These are phyloP conservation scores for Teunomyces lycoperdinae DNA, from an alignment of 805 yeast species.

Conservation along the genomic window DNA sequence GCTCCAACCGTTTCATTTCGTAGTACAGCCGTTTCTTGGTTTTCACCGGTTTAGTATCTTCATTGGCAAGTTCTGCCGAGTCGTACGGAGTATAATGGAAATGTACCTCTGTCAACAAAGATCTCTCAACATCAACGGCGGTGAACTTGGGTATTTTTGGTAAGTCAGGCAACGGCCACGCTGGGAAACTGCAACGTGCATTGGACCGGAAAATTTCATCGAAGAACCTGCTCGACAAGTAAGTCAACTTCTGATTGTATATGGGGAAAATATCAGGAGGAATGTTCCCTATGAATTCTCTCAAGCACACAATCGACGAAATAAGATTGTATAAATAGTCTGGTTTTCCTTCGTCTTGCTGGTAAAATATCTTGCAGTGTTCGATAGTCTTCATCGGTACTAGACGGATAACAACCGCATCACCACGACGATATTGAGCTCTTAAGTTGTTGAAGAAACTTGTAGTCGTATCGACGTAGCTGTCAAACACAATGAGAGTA, in stretches of 20 bases:
- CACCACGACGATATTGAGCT: constrained; percentile 22
- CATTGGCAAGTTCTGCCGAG: constrained; percentile 37
- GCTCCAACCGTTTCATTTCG: constrained; percentile 58
- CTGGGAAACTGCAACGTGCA: constrained; percentile 18
- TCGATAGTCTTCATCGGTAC: constrained; percentile 81
- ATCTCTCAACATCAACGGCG: constrained; percentile 75
- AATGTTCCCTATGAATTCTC: constrained; percentile 78
- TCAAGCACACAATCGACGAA: constrained; percentile 76
- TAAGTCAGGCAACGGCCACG: constrained; percentile 80
- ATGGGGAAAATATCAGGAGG: constrained; percentile 80
- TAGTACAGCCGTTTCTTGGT: constrained; percentile 44
- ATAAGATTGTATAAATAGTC: constrained; percentile 62
- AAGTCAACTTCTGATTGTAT: constrained; percentile 62
- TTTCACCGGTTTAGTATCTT: constrained; percentile 9
- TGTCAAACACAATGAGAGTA: constrained; percentile 61
- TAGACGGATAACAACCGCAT: constrained; percentile 61
- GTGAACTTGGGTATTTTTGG: constrained; percentile 60
- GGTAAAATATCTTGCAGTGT: constrained; percentile 61
- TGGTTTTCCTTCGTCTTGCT: constrained; percentile 21
- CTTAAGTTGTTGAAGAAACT: constrained; percentile 27
- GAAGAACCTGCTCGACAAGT: constrained; percentile 59
- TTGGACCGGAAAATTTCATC: constrained; percentile 24
- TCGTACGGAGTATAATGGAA: constrained; percentile 56
- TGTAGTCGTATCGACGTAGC: constrained; percentile 46
- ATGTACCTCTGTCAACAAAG: constrained; percentile 70